phyloP scores from a whole-genome alignment of 768 basidiomycete genomes.

The Suillus weaverae region DNA sequence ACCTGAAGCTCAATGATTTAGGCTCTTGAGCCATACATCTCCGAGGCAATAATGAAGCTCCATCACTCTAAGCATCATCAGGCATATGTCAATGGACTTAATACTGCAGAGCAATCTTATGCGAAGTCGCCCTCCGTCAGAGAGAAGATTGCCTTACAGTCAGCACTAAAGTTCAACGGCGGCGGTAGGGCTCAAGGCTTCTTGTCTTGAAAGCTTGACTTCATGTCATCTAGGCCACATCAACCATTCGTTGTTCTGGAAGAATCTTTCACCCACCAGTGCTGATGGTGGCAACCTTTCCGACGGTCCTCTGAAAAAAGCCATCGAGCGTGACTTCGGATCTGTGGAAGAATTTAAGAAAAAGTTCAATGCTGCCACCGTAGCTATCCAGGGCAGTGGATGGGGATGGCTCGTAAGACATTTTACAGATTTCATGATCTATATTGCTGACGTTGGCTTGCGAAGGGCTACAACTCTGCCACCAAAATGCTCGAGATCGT shows the following conservation, averaged over 20 bases:
- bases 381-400: constrained; percentile 93
- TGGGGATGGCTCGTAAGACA: constrained; percentile 93
- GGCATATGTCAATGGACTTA: constrained; percentile 92
- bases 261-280: constrained; percentile 81
- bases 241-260: constrained; percentile 98
- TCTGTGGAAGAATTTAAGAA: constrained; percentile 86
- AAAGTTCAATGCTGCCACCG: constrained; percentile 82
- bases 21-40: constrained; percentile 93
- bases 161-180: constrained; percentile 97
- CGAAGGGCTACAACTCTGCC: constrained; percentile 65
- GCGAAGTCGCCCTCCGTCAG: constrained; percentile 62
- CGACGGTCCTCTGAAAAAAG: constrained; percentile 70
- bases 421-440: neutral
- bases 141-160: constrained; percentile 80
- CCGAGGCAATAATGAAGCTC: constrained; percentile 88
- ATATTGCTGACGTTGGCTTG: neutral
- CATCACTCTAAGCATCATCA: constrained; percentile 93
- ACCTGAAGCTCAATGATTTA: constrained; percentile 24
- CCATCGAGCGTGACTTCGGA: constrained; percentile 81
- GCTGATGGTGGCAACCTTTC: constrained; percentile 63
- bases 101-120: constrained; percentile 88
- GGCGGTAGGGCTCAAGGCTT: constrained; percentile 54
- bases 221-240: constrained; percentile 65
- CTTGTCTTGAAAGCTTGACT: neutral
- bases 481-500: constrained; percentile 83